Conservation (phyloP, 1,284 basidiomycete species). For the Tilletiopsis washingtonensis region DNA sequence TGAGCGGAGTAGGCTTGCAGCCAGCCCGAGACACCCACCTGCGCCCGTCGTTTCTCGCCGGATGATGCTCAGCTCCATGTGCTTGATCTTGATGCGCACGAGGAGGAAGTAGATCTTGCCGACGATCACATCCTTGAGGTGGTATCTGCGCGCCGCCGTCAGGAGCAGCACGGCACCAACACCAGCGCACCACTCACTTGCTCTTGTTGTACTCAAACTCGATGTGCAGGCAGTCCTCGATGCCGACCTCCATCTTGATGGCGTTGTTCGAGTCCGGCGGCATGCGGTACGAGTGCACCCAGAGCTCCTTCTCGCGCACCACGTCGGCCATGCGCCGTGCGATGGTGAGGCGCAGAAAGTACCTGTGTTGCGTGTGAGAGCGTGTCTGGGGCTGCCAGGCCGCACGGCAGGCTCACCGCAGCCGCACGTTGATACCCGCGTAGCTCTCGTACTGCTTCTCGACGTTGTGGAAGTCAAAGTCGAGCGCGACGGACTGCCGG, state of each 20-base stretch:
- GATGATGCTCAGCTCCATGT: slow-evolving; percentile 98
- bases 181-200: slow-evolving; percentile 51
- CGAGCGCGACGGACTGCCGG: slow-evolving; percentile 70
- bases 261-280: slow-evolving; percentile 94
- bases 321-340: slow-evolving; percentile 86
- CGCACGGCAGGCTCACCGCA: slow-evolving; percentile 49
- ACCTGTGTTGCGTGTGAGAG: slow-evolving; percentile 44
- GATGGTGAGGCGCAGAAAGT: slow-evolving; percentile 86
- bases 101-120: slow-evolving; percentile 99
- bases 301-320: slow-evolving; percentile 81
- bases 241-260: slow-evolving; percentile 99
- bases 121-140: slow-evolving; percentile 96
- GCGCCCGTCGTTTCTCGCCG: slow-evolving; percentile 86
- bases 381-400: not conserved
- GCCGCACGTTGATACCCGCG: slow-evolving; percentile 94
- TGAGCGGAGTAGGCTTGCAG: not conserved
- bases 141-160: slow-evolving; percentile 56
- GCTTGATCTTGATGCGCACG: slow-evolving; percentile 98
- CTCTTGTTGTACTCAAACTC: slow-evolving; percentile 99
- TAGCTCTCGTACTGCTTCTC: slow-evolving; percentile 99
- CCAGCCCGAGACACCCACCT: slow-evolving; percentile 1
- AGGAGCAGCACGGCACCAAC: not conserved
- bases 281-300: slow-evolving; percentile 98
- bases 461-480: slow-evolving; percentile 96
- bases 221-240: slow-evolving; percentile 96